Evolutionary conservation across 192 early-diverging fungal species (phyloP), one percentile per base, ranked within the genome.

Genomic region (Backusella australiensis): DNA sequence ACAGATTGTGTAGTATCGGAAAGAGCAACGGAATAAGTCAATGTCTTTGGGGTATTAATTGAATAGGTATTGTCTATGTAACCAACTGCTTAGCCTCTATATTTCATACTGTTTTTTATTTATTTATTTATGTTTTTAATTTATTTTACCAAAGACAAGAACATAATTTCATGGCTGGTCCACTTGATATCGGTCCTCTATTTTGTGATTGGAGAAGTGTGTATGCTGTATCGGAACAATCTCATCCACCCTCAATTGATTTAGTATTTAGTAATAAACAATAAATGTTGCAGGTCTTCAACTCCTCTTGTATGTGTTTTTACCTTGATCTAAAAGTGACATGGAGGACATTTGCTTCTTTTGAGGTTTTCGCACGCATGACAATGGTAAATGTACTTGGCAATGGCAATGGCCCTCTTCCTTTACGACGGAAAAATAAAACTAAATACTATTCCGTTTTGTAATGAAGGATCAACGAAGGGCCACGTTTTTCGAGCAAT

Each of bases 401-500:
- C n/a, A n/a, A n/a, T n/a, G 65, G 66, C 15, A 68, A 41, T n/a
- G 74, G 59, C 1, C 32, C 72, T 49, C 74, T 41, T 26, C 41
- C 32, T 67, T 44, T 67, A 65, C 72, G 44, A n/a, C 66, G 53
- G 39, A 68, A 78, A 23, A 78, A 53, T 72, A 72, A 74, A 78
- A 78, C n/a, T 65, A 73, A 4, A 78, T 74, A 32, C 74, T 74
- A 34, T 96, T 96, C 73, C 88, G 86, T 80, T 92, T 91, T 34
- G 95, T 98, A 23, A 89, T 90, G 82, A 96, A 98, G 84, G 90
- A 94, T 96, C 96, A 98, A 77, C 90, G 87, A 19, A 98, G 89
- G 15, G 91, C 92, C 75, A 92, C 92, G 12, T 91, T 92, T n/a
- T 86, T 75, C 56, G 85, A 86, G 32, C 96, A 90, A 59, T 88